Percentiles rank a stretch among this genome's conserved stretches.
phyloP scores from a whole-genome alignment of 129 eudicot genomes.

The Ambrosia trifida region DNA sequence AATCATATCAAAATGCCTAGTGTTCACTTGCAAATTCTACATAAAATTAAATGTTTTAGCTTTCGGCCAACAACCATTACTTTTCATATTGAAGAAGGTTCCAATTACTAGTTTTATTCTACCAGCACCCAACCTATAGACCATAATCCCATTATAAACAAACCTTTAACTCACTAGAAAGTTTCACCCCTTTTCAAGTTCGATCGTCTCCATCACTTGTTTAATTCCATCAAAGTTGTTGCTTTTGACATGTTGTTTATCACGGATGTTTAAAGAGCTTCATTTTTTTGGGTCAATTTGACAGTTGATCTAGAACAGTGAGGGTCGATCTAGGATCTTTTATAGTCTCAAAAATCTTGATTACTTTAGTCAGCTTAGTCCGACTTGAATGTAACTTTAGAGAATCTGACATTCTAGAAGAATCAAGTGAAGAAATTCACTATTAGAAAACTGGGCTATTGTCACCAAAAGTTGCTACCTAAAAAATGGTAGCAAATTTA shows the following conservation, averaged over 20 bases:
- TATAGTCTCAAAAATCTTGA: conserved; percentile 57
- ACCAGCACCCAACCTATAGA: conserved; percentile 71
- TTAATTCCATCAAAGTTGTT: conserved; percentile 71
- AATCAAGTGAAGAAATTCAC: too few relatives aligned
- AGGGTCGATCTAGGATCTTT: conserved; percentile 61
- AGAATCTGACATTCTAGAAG: conserved; percentile 24
- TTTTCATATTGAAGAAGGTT: conserved; percentile 77
- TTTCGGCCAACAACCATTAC: conserved; percentile 63
- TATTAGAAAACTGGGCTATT: too few relatives aligned
- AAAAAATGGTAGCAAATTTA: too few relatives aligned
- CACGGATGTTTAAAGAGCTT: conserved; percentile 60
- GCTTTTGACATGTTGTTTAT: conserved; percentile 55
- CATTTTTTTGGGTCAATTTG: conserved; percentile 61
- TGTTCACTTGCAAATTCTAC: conserved; percentile 62
- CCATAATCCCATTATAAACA: conserved; percentile 56
- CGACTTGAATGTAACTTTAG: conserved; percentile 60
- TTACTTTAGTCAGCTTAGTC: conserved; percentile 72
- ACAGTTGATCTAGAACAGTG: conserved; percentile 50
- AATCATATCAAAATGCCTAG: conserved; percentile 62
- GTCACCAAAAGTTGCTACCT: too few relatives aligned
- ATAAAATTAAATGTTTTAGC: conserved; percentile 65
- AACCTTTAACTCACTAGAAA: conserved; percentile 61
- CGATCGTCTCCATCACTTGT: conserved; percentile 51
- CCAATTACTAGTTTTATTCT: conserved; percentile 55
- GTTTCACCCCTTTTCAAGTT: conserved; percentile 53